These are phyloP conservation scores for Brassica nigra DNA, from an alignment of 345 rosid species.

Conservation along the genomic window DNA sequence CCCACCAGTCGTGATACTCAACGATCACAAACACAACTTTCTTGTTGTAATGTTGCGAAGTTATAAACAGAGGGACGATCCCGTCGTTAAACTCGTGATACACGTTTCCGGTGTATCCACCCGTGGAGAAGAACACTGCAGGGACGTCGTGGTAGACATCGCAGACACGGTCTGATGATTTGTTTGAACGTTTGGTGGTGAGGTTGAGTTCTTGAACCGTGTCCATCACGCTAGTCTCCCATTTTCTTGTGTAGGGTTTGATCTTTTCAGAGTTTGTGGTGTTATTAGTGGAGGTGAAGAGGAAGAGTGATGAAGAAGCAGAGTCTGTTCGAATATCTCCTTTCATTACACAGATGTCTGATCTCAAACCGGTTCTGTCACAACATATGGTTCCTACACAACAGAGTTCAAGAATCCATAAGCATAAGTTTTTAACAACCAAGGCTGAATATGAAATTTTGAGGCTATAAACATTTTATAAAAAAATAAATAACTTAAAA, in stretches of 20 bases:
- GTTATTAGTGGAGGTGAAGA: constrained; percentile 43
- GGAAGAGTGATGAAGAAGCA: constrained; percentile 64
- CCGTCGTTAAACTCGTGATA: constrained; percentile 91
- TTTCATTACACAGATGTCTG: constrained; percentile 73
- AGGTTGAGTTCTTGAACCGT: constrained; percentile 68
- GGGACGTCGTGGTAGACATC: constrained; percentile 69
- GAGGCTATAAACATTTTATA: too few relatives aligned
- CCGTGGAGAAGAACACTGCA: constrained; percentile 78
- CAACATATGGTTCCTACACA: constrained; percentile 74
- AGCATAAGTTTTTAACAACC: not conserved
- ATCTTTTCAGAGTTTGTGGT: constrained; percentile 55
- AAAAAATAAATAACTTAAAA: too few relatives aligned
- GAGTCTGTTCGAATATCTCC: constrained; percentile 74
- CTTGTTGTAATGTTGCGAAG: constrained; percentile 69
- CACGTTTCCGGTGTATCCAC: constrained; percentile 81
- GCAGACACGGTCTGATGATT: constrained; percentile 37
- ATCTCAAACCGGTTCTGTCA: constrained; percentile 65
- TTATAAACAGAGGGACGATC: constrained; percentile 72
- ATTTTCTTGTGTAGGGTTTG: constrained; percentile 83
- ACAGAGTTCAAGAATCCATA: constrained; percentile 12
- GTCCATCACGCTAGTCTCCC: constrained; percentile 78
- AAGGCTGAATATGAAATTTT: too few relatives aligned
- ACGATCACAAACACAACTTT: constrained; percentile 77
- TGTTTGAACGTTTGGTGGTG: constrained; percentile 39
- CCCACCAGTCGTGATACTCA: constrained; percentile 88